phyloP scores from a whole-genome alignment of 75 land plant species.

The Selaginella moellendorffii region DNA sequence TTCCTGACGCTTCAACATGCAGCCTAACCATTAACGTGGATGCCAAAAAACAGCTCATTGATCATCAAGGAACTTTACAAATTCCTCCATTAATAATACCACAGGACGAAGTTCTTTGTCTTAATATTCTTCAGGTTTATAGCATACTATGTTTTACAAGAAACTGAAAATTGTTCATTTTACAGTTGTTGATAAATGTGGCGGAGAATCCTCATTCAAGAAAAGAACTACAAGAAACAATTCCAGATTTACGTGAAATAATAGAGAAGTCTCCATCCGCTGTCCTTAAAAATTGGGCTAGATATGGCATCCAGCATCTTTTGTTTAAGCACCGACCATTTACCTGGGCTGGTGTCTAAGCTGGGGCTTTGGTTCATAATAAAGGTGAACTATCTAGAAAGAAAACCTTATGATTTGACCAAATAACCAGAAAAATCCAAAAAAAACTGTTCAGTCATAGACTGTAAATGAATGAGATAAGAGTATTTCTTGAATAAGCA shows the following conservation, averaged over 20 bases:
- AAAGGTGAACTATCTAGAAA: background rate
- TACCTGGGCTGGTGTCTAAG: background rate
- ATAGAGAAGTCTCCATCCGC: slow-evolving; percentile 2
- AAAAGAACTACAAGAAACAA: slow-evolving; percentile 1
- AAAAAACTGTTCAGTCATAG: too few relatives aligned
- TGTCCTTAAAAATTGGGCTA: slow-evolving; percentile 10
- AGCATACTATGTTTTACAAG: background rate
- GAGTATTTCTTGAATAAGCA: too few relatives aligned
- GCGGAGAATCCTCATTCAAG: slow-evolving; percentile 10
- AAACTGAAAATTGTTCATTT: background rate
- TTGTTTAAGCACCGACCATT: slow-evolving; percentile 14
- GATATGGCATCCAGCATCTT: slow-evolving; percentile 5
- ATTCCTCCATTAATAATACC: background rate
- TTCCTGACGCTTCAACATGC: background rate
- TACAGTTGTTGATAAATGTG: slow-evolving; percentile 10
- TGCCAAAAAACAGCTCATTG: slow-evolving; percentile 9
- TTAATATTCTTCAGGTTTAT: slow-evolving; percentile 12
- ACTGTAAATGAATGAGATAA: too few relatives aligned
- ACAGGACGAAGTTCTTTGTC: slow-evolving; percentile 1
- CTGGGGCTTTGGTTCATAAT: background rate
- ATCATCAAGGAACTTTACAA: background rate
- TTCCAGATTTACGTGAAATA: background rate
- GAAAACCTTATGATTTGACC: background rate
- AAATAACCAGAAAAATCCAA: too few relatives aligned
- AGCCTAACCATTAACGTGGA: slow-evolving; percentile 8